phyloP scores from a whole-genome alignment of 1,284 basidiomycete genomes.

The Clitocybe nebularis region DNA sequence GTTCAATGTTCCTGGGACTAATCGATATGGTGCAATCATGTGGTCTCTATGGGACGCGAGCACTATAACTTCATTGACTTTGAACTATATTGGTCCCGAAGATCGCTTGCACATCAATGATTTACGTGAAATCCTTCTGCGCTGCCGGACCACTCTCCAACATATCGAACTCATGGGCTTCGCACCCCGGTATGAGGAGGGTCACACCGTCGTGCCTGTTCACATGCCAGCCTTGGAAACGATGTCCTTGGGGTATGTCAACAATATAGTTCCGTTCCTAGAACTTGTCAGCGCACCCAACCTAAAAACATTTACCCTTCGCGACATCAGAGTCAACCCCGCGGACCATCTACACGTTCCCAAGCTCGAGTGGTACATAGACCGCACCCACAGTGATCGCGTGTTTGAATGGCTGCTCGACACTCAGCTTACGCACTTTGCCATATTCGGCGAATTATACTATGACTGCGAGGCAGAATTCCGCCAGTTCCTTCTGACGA shows the following conservation, averaged over 20 bases:
- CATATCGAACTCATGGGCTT: constrained; percentile 2
- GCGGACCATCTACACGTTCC: neutral
- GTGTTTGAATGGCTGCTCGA: constrained; percentile 1
- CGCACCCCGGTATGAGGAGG: constrained; percentile 1
- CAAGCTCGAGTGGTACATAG: neutral
- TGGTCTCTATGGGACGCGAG: constrained; percentile 5
- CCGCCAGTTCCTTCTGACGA: neutral
- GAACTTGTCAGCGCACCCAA: constrained; percentile 1
- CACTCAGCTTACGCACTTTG: neutral
- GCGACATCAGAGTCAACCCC: constrained; percentile 3
- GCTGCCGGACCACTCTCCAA: constrained; percentile 1
- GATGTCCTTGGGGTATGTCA: constrained; percentile 3
- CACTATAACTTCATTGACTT: constrained; percentile 1
- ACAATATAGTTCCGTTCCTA: constrained; percentile 3
- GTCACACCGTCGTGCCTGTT: neutral
- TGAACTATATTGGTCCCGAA: constrained; percentile 3
- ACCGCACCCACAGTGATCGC: neutral
- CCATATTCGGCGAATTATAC: constrained; percentile 6
- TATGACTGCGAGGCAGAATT: neutral
- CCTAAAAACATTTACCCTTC: constrained; percentile 6
- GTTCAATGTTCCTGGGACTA: neutral
- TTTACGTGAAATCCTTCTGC: constrained; percentile 1
- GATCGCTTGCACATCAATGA: constrained; percentile 2
- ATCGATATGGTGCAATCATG: neutral
- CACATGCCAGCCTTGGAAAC: constrained; percentile 1